Evolutionary conservation across 805 yeast species (phyloP).

Genomic region (Hanseniaspora jakobsenii): DNA sequence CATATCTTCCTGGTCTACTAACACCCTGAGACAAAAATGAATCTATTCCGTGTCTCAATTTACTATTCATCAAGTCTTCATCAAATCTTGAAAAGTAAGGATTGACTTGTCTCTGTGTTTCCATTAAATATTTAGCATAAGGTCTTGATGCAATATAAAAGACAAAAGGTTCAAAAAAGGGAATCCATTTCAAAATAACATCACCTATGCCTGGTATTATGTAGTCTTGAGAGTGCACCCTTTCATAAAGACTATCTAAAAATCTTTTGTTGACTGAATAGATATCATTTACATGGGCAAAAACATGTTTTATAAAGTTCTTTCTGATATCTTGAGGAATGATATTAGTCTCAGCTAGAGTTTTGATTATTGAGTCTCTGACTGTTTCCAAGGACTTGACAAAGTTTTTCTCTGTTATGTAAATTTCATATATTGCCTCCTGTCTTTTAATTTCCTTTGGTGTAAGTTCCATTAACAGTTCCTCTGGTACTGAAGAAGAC

Average conservation of each 20-base stretch:
- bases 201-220: conserved; percentile 82
- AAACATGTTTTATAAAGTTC: conserved; percentile 80
- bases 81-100: conserved; percentile 86
- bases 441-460: conserved; percentile 84
- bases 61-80: conserved; percentile 70
- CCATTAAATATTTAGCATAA: conserved; percentile 89
- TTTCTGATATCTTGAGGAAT: conserved; percentile 85
- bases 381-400: conserved; percentile 88
- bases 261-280: conserved; percentile 70
- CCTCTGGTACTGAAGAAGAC: conserved; percentile 83
- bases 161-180: conserved; percentile 83
- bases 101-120: conserved; percentile 81
- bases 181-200: conserved; percentile 68
- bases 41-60: conserved; percentile 52
- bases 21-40: conserved; percentile 92
- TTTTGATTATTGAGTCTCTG: conserved; percentile 87
- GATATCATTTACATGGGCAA: conserved; percentile 78
- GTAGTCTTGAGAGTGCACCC: conserved; percentile 59
- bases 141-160: conserved; percentile 89
- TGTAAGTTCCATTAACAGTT: conserved; percentile 62
- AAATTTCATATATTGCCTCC: conserved; percentile 87
- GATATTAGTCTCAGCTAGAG: conserved; percentile 72
- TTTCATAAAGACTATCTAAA: conserved; percentile 76
- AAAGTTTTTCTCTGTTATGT: conserved; percentile 87
- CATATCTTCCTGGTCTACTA: conserved; percentile 90